Evolutionary conservation across 495 filamentous ascomycete species (phyloP).

Genomic region (Penicillium taxi): DNA sequence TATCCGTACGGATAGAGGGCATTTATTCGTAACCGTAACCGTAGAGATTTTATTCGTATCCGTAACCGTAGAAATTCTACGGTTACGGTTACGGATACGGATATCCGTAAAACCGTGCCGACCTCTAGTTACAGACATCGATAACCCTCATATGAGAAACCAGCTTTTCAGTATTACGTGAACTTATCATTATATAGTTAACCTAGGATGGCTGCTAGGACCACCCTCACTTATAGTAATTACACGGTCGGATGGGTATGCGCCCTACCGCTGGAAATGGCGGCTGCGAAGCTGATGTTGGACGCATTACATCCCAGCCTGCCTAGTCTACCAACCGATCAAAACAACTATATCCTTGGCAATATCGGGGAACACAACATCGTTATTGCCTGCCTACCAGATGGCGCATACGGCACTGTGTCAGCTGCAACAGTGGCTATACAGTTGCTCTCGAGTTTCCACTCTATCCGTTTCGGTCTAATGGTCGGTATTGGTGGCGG

Average conservation of each 20-base stretch:
- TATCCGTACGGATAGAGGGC: too few relatives aligned
- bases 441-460: constrained; percentile 28
- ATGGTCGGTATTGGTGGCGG: constrained; percentile 37
- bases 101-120: too few relatives aligned
- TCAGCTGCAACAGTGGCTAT: constrained; percentile 22
- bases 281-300: constrained; percentile 29
- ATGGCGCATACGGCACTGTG: constrained; percentile 15
- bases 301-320: constrained; percentile 22
- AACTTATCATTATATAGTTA: not conserved
- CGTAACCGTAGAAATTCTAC: too few relatives aligned
- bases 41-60: too few relatives aligned
- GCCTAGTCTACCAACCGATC: constrained; percentile 12
- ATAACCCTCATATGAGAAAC: too few relatives aligned
- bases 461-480: constrained; percentile 27
- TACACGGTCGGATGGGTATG: constrained; percentile 27
- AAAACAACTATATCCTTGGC: constrained; percentile 32
- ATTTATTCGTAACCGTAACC: too few relatives aligned
- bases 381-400: constrained; percentile 24
- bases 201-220: constrained; percentile 1
- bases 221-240: constrained; percentile 10
- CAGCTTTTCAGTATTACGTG: not conserved
- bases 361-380: constrained; percentile 25
- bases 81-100: too few relatives aligned
- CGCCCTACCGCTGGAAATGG: constrained; percentile 25
- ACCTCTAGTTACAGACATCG: too few relatives aligned